Percentiles rank a stretch among this genome's conserved stretches.
These are phyloP conservation scores for Vachellia collinsii DNA, from an alignment of 306 rosid species.

Conservation along the genomic window DNA sequence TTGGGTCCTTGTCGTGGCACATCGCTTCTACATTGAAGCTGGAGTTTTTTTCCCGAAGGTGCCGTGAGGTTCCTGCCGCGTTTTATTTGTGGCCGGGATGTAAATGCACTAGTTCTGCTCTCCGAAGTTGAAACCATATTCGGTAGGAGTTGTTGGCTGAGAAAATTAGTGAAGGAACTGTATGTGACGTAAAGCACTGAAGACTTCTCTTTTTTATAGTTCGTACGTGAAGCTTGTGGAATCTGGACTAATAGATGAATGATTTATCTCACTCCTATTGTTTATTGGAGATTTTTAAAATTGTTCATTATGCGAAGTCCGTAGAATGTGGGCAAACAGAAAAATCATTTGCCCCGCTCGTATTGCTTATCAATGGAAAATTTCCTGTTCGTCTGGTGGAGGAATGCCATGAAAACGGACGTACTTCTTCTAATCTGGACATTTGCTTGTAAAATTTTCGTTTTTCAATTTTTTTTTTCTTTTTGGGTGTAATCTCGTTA, in stretches of 20 bases:
- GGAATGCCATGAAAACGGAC: constrained; percentile 10
- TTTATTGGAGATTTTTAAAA: neutral
- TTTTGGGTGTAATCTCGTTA: neutral
- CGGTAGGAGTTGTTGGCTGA: constrained; percentile 8
- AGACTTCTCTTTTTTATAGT: neutral
- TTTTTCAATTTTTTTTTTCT: neutral
- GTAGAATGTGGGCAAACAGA: constrained; percentile 5
- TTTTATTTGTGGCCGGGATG: constrained; percentile 1
- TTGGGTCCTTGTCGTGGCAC: neutral
- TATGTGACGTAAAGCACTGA: neutral
- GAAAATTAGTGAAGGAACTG: constrained; percentile 13
- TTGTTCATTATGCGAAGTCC: neutral
- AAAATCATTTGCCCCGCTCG: neutral
- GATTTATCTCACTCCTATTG: neutral
- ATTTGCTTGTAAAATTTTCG: constrained; percentile 3
- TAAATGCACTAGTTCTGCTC: constrained; percentile 7
- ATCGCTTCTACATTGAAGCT: neutral
- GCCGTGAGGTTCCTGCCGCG: neutral
- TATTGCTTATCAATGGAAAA: constrained; percentile 9
- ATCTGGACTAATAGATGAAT: constrained; percentile 9
- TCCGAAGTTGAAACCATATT: constrained; percentile 6
- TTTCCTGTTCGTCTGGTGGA: neutral
- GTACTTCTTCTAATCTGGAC: constrained; percentile 26
- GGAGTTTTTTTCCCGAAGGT: neutral
- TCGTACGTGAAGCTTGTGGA: constrained; percentile 3